These are phyloP conservation scores for Chiua sp. DNA, from an alignment of 1,284 basidiomycete species.

Conservation along the genomic window DNA sequence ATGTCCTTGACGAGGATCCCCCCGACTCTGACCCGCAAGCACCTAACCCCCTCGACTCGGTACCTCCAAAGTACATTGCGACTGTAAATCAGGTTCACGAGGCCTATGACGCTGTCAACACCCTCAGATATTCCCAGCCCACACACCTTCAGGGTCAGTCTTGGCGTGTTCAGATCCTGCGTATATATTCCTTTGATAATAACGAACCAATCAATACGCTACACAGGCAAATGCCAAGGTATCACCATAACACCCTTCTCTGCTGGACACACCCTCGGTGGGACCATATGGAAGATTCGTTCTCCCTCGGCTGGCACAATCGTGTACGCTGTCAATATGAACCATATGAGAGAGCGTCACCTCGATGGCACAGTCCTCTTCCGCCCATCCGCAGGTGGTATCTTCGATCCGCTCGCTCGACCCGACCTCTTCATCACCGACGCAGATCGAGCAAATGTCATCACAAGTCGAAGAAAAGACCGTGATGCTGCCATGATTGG, in stretches of 20 bases:
- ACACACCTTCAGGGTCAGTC: slow-evolving; percentile 89
- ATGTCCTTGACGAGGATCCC: slow-evolving; percentile 52
- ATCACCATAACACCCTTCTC: slow-evolving; percentile 97
- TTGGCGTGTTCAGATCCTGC: slow-evolving; percentile 5
- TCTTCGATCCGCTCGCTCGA: slow-evolving; percentile 85
- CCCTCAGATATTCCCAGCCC: slow-evolving; percentile 94
- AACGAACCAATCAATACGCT: slow-evolving; percentile 4
- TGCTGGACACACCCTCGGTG: slow-evolving; percentile 95
- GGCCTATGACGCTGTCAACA: slow-evolving; percentile 92
- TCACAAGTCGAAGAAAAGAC: slow-evolving; percentile 90
- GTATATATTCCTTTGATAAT: slow-evolving; percentile 5
- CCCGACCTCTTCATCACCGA: slow-evolving; percentile 96
- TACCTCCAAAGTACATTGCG: slow-evolving; percentile 67
- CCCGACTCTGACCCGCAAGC: slow-evolving; percentile 22
- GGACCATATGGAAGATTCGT: slow-evolving; percentile 98
- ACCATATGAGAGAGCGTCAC: slow-evolving; percentile 97
- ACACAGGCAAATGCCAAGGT: slow-evolving; percentile 83
- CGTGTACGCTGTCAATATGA: slow-evolving; percentile 95
- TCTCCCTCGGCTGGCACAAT: slow-evolving; percentile 97
- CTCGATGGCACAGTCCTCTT: slow-evolving; percentile 93
- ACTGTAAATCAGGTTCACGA: slow-evolving; percentile 90
- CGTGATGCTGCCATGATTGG: slow-evolving; percentile 90
- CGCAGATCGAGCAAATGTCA: slow-evolving; percentile 82
- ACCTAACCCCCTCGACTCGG: slow-evolving; percentile 29
- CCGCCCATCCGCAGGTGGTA: slow-evolving; percentile 72